phyloP scores from a whole-genome alignment of 805 yeast species.

The Starmerella vaccinii region DNA sequence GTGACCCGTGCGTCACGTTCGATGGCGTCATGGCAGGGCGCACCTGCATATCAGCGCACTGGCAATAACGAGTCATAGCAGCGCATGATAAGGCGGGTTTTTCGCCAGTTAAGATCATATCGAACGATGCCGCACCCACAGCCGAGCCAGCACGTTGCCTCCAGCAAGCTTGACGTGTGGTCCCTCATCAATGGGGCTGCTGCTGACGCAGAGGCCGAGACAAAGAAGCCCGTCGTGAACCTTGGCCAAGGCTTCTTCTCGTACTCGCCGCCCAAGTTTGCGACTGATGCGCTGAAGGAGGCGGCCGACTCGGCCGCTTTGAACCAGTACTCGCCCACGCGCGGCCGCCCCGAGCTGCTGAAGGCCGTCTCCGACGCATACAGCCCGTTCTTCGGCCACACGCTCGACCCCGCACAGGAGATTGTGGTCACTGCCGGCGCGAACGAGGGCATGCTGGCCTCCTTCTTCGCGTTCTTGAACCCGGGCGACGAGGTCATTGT shows the following conservation, averaged over 20 bases:
- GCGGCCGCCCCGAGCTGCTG: constrained; percentile 70
- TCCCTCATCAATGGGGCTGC: constrained; percentile 91
- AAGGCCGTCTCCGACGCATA: constrained; percentile 63
- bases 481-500: constrained; percentile 93
- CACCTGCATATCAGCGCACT: background rate
- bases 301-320: constrained; percentile 63
- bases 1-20: background rate
- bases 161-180: constrained; percentile 67
- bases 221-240: constrained; percentile 72
- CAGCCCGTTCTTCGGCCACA: constrained; percentile 52
- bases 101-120: background rate
- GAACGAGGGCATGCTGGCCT: constrained; percentile 84
- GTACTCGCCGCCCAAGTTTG: constrained; percentile 91
- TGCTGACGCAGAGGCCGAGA: constrained; percentile 57
- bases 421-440: constrained; percentile 91
- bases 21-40: too few relatives aligned
- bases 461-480: constrained; percentile 72
- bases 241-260: constrained; percentile 97
- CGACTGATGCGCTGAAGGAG: constrained; percentile 64
- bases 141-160: constrained; percentile 19
- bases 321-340: constrained; percentile 89
- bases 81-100: constrained; percentile 4
- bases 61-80: background rate
- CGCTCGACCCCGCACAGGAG: constrained; percentile 46
- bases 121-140: constrained; percentile 16